These are phyloP conservation scores for Penicillium capsulatum DNA, from an alignment of 2,329 filamentous ascomycete genomes.

Conservation along the genomic window DNA sequence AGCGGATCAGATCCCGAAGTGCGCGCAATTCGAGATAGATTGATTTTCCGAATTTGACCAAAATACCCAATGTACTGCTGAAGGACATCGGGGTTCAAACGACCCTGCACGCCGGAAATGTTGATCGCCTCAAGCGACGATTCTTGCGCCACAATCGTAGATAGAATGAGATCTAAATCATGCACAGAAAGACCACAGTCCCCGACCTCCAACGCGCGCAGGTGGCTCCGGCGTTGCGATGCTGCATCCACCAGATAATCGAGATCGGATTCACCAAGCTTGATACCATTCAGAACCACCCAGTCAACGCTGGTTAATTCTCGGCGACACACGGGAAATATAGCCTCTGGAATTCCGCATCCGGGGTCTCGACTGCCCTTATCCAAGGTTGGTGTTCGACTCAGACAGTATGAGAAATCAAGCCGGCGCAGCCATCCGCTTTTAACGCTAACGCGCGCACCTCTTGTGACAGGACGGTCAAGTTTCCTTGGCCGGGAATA, in stretches of 20 bases:
- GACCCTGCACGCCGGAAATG: slow-evolving; percentile 63
- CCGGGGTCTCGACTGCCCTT: slow-evolving; percentile 54
- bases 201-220: slow-evolving; percentile 64
- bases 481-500: slow-evolving; percentile 50
- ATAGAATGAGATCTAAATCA: slow-evolving; percentile 56
- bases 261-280: slow-evolving; percentile 66
- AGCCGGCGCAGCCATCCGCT: slow-evolving; percentile 60
- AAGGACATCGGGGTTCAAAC: slow-evolving; percentile 60
- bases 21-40: slow-evolving; percentile 61
- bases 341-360: slow-evolving; percentile 65
- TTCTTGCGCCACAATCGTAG: slow-evolving; percentile 61
- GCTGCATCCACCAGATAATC: slow-evolving; percentile 64
- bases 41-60: slow-evolving; percentile 60
- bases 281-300: slow-evolving; percentile 64
- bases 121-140: slow-evolving; percentile 64
- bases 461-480: slow-evolving; percentile 64
- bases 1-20: slow-evolving; percentile 61
- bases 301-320: slow-evolving; percentile 67
- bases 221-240: slow-evolving; percentile 59
- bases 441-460: slow-evolving; percentile 64
- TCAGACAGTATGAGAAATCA: slow-evolving; percentile 62
- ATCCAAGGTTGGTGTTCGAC: slow-evolving; percentile 51
- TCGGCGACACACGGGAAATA: slow-evolving; percentile 63
- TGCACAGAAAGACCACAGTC: slow-evolving; percentile 54
- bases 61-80: slow-evolving; percentile 65